Evolutionary conservation across 2,329 filamentous ascomycete species (phyloP).

Genomic region (Beauveria rudraprayagi): DNA sequence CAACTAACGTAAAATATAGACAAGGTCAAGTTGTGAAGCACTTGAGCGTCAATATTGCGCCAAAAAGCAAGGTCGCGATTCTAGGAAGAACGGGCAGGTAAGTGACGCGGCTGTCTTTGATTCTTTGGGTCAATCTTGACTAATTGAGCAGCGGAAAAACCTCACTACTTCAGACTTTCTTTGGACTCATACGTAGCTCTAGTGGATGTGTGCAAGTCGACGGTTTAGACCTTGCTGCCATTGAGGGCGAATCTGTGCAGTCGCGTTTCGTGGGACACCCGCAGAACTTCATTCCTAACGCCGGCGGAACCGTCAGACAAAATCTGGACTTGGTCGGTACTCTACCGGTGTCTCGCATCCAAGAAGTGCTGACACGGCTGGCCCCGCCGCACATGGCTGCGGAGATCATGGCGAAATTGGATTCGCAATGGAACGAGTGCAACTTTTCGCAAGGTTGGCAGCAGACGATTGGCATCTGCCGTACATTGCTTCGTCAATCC

Average conservation of each 20-base stretch:
- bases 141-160: constrained; percentile 1
- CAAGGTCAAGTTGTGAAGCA: background rate
- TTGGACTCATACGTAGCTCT: background rate
- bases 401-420: constrained; percentile 1
- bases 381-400: background rate
- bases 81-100: constrained; percentile 5
- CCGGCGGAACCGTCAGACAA: background rate
- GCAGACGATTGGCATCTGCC: background rate
- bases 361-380: background rate
- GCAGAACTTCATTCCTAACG: background rate
- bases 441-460: background rate
- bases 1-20: background rate
- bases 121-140: background rate
- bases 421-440: constrained; percentile 2
- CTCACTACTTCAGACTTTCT: constrained; percentile 1
- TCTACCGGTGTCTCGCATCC: background rate
- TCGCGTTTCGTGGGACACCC: background rate
- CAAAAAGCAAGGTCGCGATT: constrained; percentile 1
- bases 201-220: background rate
- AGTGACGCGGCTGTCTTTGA: background rate
- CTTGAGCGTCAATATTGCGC: background rate
- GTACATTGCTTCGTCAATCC: background rate
- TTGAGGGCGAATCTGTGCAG: background rate
- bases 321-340: background rate
- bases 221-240: background rate